Base-by-base conservation (phyloP, 257 asterid genomes). In the Solanum stenotomum region DNA sequence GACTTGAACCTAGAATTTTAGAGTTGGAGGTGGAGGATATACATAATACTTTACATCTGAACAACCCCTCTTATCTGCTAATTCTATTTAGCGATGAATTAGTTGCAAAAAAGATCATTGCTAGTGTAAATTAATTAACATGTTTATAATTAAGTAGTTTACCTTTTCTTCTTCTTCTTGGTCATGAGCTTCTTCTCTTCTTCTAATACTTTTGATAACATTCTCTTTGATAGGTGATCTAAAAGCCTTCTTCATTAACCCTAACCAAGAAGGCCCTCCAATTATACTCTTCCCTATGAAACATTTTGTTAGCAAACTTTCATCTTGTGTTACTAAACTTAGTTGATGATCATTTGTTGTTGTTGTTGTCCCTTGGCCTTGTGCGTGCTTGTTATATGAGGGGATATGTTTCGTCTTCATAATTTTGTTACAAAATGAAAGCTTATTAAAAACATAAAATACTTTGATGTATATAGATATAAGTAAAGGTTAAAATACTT, bases 171-270 rank as follows among this genome's bases (percentile, higher is more conserved):
- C 95, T 72, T 94, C 92, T 31, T 91, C 91, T 59, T 90, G 90
- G 1, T 92, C 88, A 10, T 90, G 91, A 87, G 75, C 90, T 81
- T 85, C 91, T 84, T 87, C 81, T 89, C 92, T 89, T 77, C 91
- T 90, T 86, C 91, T 84, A 86, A 70, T 89, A 74, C 83, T 90
- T 87, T 88, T 93, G 85, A 88, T 90, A 72, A 88, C 89, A 40
- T 23, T 84, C 46, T 89, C 94, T 71, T 90, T 92, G 15, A 68
- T 22, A 8, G 99, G 97, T 86, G 98, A 95, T 89, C 93, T 90
- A 83, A 97, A 97, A 27, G 97, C 99, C 87, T 90, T 95, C 88
- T 90, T 96, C 79, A 96, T 95, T 65, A 90, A 93, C 85, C 86
- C 89, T 4, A 96, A 79, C 98, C 98, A 95, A 49, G 99, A 96